Evolutionary conservation across 164 flowering plant species (phyloP).

Genomic region (Echeveria elegans): DNA sequence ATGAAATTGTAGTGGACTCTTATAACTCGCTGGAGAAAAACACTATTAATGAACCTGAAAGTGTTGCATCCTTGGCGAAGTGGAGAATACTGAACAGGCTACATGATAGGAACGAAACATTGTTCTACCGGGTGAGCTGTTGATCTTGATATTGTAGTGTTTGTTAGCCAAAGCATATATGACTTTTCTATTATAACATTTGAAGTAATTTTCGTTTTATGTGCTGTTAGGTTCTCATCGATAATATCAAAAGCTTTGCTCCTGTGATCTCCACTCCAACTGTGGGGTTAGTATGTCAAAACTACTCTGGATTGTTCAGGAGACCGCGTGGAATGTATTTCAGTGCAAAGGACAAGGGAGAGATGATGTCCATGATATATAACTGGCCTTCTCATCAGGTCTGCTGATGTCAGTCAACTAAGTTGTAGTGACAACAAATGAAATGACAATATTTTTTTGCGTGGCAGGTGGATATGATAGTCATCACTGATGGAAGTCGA

Average conservation of each 20-base stretch:
- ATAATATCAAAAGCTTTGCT: conserved; percentile 90
- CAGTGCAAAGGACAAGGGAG: conserved; percentile 98
- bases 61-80: conserved; percentile 66
- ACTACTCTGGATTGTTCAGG: conserved; percentile 89
- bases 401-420: conserved; percentile 7
- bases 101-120: conserved; percentile 96
- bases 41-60: conserved; percentile 45
- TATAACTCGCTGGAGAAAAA: conserved; percentile 84
- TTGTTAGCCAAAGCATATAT: not conserved
- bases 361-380: conserved; percentile 99
- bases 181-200: not conserved
- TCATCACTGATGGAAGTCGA: conserved; percentile 97
- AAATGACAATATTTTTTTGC: too few species aligned
- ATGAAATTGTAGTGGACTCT: conserved; percentile 58
- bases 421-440: not conserved
- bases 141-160: not conserved
- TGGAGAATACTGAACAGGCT: conserved; percentile 96
- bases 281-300: conserved; percentile 96
- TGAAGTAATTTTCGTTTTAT: not conserved
- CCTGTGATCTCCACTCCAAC: conserved; percentile 98
- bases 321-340: conserved; percentile 99
- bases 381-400: conserved; percentile 95
- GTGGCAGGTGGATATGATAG: conserved; percentile 96
- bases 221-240: conserved; percentile 91
- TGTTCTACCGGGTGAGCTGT: conserved; percentile 78